Base-by-base conservation (phyloP, 345 rosid genomes). In the Alliaria petiolata region DNA sequence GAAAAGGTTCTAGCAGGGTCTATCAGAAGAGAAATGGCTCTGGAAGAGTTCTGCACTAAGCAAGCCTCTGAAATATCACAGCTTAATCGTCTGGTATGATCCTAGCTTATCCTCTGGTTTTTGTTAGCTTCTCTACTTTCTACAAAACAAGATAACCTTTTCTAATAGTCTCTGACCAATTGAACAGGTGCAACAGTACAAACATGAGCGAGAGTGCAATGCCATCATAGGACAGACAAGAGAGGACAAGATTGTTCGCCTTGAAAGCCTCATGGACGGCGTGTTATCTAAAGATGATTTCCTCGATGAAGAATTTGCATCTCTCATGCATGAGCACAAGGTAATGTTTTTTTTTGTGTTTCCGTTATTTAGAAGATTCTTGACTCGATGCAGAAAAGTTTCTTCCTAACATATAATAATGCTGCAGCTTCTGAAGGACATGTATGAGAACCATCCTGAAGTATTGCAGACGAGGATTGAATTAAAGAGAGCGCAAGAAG, bases 161-260 rank as follows among this genome's bases (percentile, higher is more conserved):
- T 4, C 3, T 59, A 58, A 76, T 3, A 33, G 9, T 62, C 60
- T 70, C 56, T 33, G 11, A 14, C 14, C 49, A 65, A 35, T 17
- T 65, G 69, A 80, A 50, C 85, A 95, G 99, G 96, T 92, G 64
- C 96, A 92, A 79, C 99, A 92, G 69, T 92, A 90, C 86, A 92
- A 92, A 83, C 98, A 95, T 76, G 99, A 92, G 80, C 85, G 99
- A 56, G 99, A 95, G 70, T 95, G 98, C 85, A 92, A 86, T 79
- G 89, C 97, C 54, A 77, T 92, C 67, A 92, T 95, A 72, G 89
- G 85, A 64, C 89, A 90, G 82, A 92, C 92, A 39, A 88, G 86
- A 80, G 98, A 95, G 76, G 97, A 92, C 46, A 95, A 90, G 83
- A 90, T 95, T 84, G 78, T 83, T 75, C 95, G 92, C 54, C 92